These are phyloP conservation scores for Allium cepa DNA, from an alignment of 106 monocot genomes.

Conservation along the genomic window DNA sequence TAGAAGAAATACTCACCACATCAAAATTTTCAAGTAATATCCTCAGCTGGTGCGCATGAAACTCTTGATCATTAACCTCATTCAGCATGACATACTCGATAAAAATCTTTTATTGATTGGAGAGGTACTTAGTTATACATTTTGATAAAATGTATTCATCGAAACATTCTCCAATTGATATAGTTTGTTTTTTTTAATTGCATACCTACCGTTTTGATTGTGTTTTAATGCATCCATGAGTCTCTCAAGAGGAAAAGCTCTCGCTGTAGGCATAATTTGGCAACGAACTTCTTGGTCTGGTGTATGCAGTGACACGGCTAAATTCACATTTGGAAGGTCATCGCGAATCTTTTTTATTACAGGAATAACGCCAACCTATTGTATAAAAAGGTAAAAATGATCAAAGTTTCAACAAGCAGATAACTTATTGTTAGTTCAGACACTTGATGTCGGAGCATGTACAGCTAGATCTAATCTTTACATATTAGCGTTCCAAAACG, in stretches of 20 bases:
- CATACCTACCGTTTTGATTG: conserved; percentile 81
- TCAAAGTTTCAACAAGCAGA: too few relatives aligned
- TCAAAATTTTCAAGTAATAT: conserved; percentile 62
- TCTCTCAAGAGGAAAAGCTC: conserved; percentile 78
- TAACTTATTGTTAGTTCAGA: too few relatives aligned
- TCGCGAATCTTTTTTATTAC: conserved; percentile 68
- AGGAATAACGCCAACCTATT: conserved; percentile 91
- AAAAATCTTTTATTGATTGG: conserved; percentile 76
- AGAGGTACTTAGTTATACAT: neutral
- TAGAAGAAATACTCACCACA: conserved; percentile 41
- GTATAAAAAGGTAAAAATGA: too few relatives aligned
- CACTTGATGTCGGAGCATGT: too few relatives aligned
- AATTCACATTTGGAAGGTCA: conserved; percentile 79
- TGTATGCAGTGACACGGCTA: conserved; percentile 95
- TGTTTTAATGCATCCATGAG: conserved; percentile 70
- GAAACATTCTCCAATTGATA: too few relatives aligned
- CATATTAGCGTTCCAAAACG: too few relatives aligned
- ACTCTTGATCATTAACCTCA: conserved; percentile 80
- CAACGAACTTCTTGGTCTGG: conserved; percentile 92
- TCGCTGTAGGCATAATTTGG: conserved; percentile 93
- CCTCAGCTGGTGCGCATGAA: conserved; percentile 92
- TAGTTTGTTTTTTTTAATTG: neutral
- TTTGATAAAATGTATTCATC: too few relatives aligned
- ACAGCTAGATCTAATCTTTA: too few relatives aligned
- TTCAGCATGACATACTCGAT: conserved; percentile 99